A percentile compares a stretch with the other conserved stretches of the same genome.
phyloP scores from a whole-genome alignment of 2,329 filamentous ascomycete genomes.

The Falciphora oryzae region DNA sequence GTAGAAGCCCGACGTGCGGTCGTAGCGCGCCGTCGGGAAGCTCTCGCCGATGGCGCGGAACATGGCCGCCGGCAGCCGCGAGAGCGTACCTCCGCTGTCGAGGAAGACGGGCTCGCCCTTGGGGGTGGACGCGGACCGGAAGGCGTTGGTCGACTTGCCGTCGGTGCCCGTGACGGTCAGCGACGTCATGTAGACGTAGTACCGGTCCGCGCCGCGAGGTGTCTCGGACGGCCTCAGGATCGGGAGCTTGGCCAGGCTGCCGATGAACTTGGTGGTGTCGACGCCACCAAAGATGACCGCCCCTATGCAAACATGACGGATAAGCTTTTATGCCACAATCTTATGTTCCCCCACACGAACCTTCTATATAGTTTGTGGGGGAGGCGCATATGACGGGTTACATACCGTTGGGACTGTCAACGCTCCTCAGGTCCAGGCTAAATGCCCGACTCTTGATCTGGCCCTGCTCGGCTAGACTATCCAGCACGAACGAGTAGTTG shows the following conservation, averaged over 20 bases:
- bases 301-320: slow-evolving; percentile 13
- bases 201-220: slow-evolving; percentile 17
- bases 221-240: slow-evolving; percentile 23
- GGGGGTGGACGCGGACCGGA: slow-evolving; percentile 19
- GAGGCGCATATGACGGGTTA: neutral
- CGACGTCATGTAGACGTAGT: slow-evolving; percentile 5
- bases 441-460: slow-evolving; percentile 36
- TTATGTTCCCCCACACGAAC: neutral
- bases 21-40: slow-evolving; percentile 39
- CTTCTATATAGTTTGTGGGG: no score
- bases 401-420: slow-evolving; percentile 5
- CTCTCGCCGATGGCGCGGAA: slow-evolving; percentile 38
- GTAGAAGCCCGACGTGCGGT: slow-evolving; percentile 29
- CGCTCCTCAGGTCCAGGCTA: slow-evolving; percentile 27
- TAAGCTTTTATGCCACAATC: no score
- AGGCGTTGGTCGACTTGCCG: slow-evolving; percentile 24
- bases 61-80: slow-evolving; percentile 55
- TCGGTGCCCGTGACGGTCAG: slow-evolving; percentile 26
- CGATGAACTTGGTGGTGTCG: slow-evolving; percentile 39
- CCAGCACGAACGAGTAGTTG: slow-evolving; percentile 41
- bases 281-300: slow-evolving; percentile 38
- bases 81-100: slow-evolving; percentile 63
- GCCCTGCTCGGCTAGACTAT: slow-evolving; percentile 38
- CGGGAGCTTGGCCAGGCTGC: slow-evolving; percentile 24
- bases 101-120: slow-evolving; percentile 45